Evolutionary conservation across 2,329 filamentous ascomycete species (phyloP).

Genomic region (Xylariaceae sp.): DNA sequence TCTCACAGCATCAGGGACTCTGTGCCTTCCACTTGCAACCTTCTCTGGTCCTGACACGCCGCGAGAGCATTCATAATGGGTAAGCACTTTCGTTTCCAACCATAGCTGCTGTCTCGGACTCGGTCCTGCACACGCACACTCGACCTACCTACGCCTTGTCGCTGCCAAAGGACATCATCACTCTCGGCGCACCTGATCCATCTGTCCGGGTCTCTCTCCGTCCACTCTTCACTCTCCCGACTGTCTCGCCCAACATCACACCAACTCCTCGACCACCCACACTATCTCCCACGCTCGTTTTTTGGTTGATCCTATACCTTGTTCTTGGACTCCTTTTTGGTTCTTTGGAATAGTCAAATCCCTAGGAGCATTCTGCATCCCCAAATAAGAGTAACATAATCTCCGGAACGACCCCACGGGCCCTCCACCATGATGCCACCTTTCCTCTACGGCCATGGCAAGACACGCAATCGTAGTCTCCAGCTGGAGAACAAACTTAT

Average conservation of each 20-base stretch:
- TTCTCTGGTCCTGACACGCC: conserved; percentile 26
- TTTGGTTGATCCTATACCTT: conserved; percentile 45
- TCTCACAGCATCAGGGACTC: conserved; percentile 22
- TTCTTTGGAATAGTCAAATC: conserved; percentile 34
- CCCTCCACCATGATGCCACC: conserved; percentile 33
- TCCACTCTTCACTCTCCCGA: conserved; percentile 7
- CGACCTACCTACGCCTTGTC: conserved; percentile 17
- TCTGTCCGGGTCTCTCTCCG: conserved; percentile 8
- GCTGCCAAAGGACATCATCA: conserved; percentile 16
- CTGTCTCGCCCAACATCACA: conserved; percentile 19
- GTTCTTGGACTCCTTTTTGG: conserved; percentile 37
- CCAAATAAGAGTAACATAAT: conserved; percentile 1
- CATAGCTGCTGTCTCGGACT: conserved; percentile 19
- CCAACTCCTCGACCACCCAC: conserved; percentile 24
- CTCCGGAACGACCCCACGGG: too few species aligned
- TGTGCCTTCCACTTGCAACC: conserved; percentile 23
- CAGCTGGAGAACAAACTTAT: conserved; percentile 38
- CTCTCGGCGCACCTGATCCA: conserved; percentile 5
- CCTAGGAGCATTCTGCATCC: conserved; percentile 31
- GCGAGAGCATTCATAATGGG: conserved; percentile 40
- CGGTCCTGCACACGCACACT: conserved; percentile 17
- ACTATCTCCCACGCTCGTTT: conserved; percentile 25
- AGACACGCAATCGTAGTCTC: conserved; percentile 44
- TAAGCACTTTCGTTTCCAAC: conserved; percentile 37
- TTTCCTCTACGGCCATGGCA: conserved; percentile 42